Base-by-base conservation (phyloP, 345 rosid genomes). In the Corchorus olitorius region DNA sequence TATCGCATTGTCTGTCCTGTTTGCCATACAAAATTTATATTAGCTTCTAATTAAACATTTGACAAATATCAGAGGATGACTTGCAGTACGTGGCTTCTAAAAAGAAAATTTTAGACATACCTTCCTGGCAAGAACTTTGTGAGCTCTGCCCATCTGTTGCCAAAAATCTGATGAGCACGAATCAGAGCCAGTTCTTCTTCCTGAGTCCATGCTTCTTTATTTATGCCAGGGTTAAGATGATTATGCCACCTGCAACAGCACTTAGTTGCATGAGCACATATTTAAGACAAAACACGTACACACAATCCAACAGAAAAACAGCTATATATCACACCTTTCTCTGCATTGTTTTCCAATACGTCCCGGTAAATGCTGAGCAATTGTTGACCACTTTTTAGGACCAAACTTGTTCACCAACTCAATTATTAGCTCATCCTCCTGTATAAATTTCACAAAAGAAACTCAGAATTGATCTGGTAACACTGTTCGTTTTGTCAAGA, bases 141-240 rank as follows among this genome's bases (percentile, higher is more conserved):
- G 61, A 97, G 86, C 89, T 97, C 98, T 19, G 98, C 99, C 99
- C 99, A 97, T 91, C 86, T 88, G 91, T 97, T 97, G 63, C 99
- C 99, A 66, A 88, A 91, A 53, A 94, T 73, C 84, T 94, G 98
- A 90, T 97, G 99, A 74, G 99, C 98, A 74, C 96, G 97, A 81
- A 94, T 89, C 83, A 97, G 85, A 73, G 91, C 92, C 87, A 97
- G 66, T 89, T 97, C 99, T 85, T 97, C 99, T 81, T 97, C 94
- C 80, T 94, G 98, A 78, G 97, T 93, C 99, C 99, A 97, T 62
- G 99, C 99, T 85, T 97, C 97, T 72, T 91, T 97, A 82, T 92
- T 97, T 82, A 97, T 97, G 56, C 85, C 84, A 70, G 99, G 99
- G 87, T 97, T 97, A 75, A 94, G 94, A 83, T 97, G 99, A 87